Conservation (phyloP, 1,284 basidiomycete species). For the Cerrena zonata region DNA sequence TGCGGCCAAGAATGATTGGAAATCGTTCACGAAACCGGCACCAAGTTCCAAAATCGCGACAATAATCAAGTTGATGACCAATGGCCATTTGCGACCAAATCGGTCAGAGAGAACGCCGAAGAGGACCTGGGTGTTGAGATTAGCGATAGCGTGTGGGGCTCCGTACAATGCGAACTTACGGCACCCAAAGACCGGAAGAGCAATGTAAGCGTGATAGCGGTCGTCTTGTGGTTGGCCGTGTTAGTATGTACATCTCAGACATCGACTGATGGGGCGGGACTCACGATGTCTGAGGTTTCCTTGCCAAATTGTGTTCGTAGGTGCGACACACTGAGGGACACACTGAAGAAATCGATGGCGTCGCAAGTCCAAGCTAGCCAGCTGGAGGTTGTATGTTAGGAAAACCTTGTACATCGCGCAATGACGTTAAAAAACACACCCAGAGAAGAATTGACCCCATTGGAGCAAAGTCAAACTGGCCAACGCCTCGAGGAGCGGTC, state of each 20-base stretch:
- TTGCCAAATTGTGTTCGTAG: constrained; percentile 53
- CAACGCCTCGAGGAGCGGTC: constrained; percentile 33
- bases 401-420: constrained; percentile 8
- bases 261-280: constrained; percentile 17
- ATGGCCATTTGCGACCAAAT: constrained; percentile 89
- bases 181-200: constrained; percentile 87
- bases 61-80: constrained; percentile 71
- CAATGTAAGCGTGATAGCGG: constrained; percentile 86
- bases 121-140: constrained; percentile 42
- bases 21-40: constrained; percentile 68
- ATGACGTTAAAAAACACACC: constrained; percentile 24
- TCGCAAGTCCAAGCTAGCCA: constrained; percentile 80
- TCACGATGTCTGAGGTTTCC: constrained; percentile 45
- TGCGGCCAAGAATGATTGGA: constrained; percentile 61
- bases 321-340: constrained; percentile 63
- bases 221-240: constrained; percentile 43
- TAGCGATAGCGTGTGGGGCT: not conserved
- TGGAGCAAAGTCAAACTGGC: constrained; percentile 38
- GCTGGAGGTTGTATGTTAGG: constrained; percentile 28
- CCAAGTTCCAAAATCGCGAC: constrained; percentile 77
- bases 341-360: constrained; percentile 79
- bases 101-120: constrained; percentile 81
- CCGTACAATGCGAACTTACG: constrained; percentile 31
- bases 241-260: not conserved
- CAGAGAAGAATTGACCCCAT: constrained; percentile 44